Evolutionary conservation across 2,329 filamentous ascomycete species (phyloP).

Genomic region (Amphichorda felina): DNA sequence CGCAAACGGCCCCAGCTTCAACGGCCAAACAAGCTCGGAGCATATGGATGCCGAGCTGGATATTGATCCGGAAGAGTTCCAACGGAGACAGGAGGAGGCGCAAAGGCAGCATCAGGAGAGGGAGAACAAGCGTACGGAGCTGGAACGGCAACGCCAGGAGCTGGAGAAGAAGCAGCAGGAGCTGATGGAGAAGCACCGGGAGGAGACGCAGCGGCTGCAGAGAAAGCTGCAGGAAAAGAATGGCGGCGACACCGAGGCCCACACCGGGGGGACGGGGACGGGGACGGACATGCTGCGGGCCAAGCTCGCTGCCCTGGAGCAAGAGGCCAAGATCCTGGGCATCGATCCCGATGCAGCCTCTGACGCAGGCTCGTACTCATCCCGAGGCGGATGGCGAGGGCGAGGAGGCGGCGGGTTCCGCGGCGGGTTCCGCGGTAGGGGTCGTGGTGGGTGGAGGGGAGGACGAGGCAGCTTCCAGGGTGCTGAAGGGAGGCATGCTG

Average conservation of each 20-base stretch:
- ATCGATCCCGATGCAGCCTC: slow-evolving; percentile 45
- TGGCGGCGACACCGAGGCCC: slow-evolving; percentile 11
- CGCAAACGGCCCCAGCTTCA: background rate
- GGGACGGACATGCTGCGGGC: slow-evolving; percentile 57
- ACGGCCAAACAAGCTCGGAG: slow-evolving; percentile 4
- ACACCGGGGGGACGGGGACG: slow-evolving; percentile 17
- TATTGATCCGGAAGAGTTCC: slow-evolving; percentile 59
- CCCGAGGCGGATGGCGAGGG: slow-evolving; percentile 13
- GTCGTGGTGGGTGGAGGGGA: slow-evolving; percentile 19
- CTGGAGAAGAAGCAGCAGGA: slow-evolving; percentile 53
- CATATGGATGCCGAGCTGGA: slow-evolving; percentile 29
- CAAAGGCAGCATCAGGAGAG: slow-evolving; percentile 60
- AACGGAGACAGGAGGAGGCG: slow-evolving; percentile 56
- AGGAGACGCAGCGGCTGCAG: slow-evolving; percentile 54
- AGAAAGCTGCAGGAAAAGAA: slow-evolving; percentile 31
- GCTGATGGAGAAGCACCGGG: slow-evolving; percentile 49
- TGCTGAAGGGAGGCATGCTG: slow-evolving; percentile 36
- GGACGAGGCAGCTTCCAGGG: slow-evolving; percentile 26
- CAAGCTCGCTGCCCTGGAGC: slow-evolving; percentile 60
- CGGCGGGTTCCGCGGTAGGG: slow-evolving; percentile 23
- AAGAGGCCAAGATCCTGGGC: slow-evolving; percentile 58
- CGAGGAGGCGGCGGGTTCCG: slow-evolving; percentile 23
- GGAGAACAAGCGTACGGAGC: slow-evolving; percentile 46
- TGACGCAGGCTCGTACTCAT: slow-evolving; percentile 1
- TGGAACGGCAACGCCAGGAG: slow-evolving; percentile 49